Evolutionary conservation across 371 early-diverging fungal genomes (phyloP).

Genomic region (Smittium culicis): DNA sequence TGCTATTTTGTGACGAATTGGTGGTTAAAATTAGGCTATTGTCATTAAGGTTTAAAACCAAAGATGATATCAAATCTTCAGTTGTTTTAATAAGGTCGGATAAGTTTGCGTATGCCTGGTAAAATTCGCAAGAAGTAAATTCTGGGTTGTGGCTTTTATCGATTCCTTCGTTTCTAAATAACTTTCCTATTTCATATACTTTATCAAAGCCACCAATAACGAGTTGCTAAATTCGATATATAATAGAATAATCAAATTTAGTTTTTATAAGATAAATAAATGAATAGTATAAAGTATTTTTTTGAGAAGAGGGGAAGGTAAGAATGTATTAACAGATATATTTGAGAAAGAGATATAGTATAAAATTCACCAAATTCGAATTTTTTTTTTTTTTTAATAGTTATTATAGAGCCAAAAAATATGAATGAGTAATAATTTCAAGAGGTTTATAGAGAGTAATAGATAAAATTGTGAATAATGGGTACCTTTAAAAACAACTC

Average conservation of each 20-base stretch:
- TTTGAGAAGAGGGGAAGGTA: too few relatives aligned
- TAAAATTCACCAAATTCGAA: too few relatives aligned
- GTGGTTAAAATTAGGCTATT: constrained; percentile 9
- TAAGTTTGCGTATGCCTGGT: constrained; percentile 84
- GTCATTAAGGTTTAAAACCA: constrained; percentile 14
- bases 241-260: too few relatives aligned
- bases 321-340: too few relatives aligned
- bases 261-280: too few relatives aligned
- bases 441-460: not conserved
- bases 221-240: constrained; percentile 44
- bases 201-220: constrained; percentile 90
- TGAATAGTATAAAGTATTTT: too few relatives aligned
- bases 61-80: constrained; percentile 53
- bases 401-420: too few relatives aligned
- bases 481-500: constrained; percentile 78
- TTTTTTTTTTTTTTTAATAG: too few relatives aligned
- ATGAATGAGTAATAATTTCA: too few relatives aligned
- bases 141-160: constrained; percentile 98
- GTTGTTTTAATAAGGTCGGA: constrained; percentile 70
- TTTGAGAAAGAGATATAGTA: not conserved
- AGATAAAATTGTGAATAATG: constrained; percentile 9
- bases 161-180: constrained; percentile 96
- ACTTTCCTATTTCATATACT: constrained; percentile 93
- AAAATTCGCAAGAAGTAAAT: constrained; percentile 95
- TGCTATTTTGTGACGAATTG: constrained; percentile 13